Evolutionary conservation across 1,284 basidiomycete genomes (phyloP), one percentile per base, ranked within the genome.

Genomic region (Tylopilus sp.): DNA sequence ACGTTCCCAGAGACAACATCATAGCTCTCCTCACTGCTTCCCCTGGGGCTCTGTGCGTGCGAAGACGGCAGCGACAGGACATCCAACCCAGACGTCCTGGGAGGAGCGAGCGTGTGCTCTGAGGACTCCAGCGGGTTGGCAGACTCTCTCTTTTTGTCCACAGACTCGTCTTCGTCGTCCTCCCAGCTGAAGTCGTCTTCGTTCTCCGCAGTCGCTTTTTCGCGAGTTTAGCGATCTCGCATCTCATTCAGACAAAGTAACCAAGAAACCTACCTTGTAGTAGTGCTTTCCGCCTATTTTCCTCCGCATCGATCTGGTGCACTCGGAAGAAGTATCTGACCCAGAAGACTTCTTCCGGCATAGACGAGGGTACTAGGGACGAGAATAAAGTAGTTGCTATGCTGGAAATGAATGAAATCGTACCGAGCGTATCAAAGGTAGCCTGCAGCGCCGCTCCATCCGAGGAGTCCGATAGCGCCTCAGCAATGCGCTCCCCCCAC

Each of bases 281-380:
- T 21, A 97, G 69, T 25, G 81, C 79, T 68, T 90, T 91, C 51
- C 94, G 81, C 57, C 85, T 84, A 59, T 81, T 81, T 64, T 93
- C 91, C 57, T 95, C 92, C 25, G 74, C 71, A 54, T 88, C 83
- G 53, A 97, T 94, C 68, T 93, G 90, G 64, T 89, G 74, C 30
- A 85, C 82, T 31, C 93, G 82, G 81, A 95, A 97, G 71, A 95
- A 92, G 70, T 93, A 97, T 13, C 93, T 77, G 42, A 81, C 79
- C 94, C 94, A 97, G 70, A 97, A 97, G 34, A 76, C 75, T 39
- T 85, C 79, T 46, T 81, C 76, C 2, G 78, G 74, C 58, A 96
- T 71, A 48, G 74, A 72, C 18, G 79, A 76, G 3, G 91, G 90
- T 1, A 93, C 92, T 94, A 57, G 7, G 19, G 15, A 35, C 4